Conservation (phyloP, 495 filamentous ascomycete species). For the Recurvomyces mirabilis region DNA sequence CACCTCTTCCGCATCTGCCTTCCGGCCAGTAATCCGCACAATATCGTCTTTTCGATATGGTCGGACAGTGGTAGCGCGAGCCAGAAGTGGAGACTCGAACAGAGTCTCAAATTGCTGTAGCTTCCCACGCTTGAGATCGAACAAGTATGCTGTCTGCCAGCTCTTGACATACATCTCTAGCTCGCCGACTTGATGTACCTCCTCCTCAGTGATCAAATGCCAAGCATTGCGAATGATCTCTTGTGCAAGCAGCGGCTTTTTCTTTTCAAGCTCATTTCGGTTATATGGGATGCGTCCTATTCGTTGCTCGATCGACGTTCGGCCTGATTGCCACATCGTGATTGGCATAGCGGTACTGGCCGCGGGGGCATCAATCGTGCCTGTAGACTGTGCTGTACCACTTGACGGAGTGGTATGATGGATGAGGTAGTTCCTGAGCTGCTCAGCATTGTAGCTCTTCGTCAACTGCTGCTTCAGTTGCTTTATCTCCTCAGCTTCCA, state of each 20-base stretch:
- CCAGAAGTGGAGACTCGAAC: conserved; percentile 8
- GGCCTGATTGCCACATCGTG: conserved; percentile 9
- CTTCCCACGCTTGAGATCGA: neutral
- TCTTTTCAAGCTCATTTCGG: conserved; percentile 5
- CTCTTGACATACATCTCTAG: conserved; percentile 2
- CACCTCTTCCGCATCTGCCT: conserved; percentile 11
- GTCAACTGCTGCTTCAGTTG: neutral
- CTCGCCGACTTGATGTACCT: conserved; percentile 12
- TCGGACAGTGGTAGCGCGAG: conserved; percentile 4
- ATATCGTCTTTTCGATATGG: conserved; percentile 5
- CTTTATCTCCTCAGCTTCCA: conserved; percentile 5
- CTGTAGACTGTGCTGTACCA: neutral
- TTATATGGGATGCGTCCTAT: neutral
- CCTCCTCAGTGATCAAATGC: conserved; percentile 3
- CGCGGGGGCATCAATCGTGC: neutral
- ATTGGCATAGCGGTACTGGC: neutral
- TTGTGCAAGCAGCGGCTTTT: conserved; percentile 4
- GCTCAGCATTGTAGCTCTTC: conserved; percentile 9
- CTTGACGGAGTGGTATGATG: no score
- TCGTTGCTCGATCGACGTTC: conserved; percentile 10
- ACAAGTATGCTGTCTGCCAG: conserved; percentile 14
- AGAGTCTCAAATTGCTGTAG: neutral
- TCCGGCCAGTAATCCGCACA: conserved; percentile 16
- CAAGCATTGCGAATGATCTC: conserved; percentile 16
- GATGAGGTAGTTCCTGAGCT: conserved; percentile 7